phyloP scores from a whole-genome alignment of 2,329 filamentous ascomycete genomes.

The Diaporthe vexans region DNA sequence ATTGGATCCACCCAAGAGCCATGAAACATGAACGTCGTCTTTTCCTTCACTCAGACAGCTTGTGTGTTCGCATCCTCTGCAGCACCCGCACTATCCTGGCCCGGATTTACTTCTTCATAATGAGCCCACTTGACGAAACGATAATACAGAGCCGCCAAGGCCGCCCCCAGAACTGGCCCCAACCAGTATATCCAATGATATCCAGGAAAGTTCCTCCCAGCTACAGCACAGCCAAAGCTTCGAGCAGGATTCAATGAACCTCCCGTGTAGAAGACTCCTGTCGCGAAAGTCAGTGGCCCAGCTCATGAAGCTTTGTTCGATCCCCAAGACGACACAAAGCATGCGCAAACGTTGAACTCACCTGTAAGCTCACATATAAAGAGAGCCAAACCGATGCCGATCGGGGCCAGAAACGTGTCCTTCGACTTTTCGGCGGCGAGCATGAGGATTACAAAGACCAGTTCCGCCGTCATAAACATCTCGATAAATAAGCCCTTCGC shows the following conservation, averaged over 20 bases:
- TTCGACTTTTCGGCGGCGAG: conserved; percentile 8
- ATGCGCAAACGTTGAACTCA: neutral
- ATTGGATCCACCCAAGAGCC: neutral
- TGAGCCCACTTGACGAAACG: conserved; percentile 18
- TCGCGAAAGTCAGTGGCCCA: neutral
- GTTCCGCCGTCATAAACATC: conserved; percentile 16
- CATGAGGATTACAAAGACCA: conserved; percentile 12
- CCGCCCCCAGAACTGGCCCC: neutral
- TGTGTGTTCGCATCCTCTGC: neutral
- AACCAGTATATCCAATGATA: conserved; percentile 27
- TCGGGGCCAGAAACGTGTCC: neutral
- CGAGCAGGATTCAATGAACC: conserved; percentile 13
- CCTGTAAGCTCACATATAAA: conserved; percentile 5
- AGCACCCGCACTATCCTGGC: neutral
- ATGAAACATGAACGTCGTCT: neutral
- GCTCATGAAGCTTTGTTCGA: neutral
- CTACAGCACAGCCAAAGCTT: conserved; percentile 14
- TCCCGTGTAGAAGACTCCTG: conserved; percentile 6
- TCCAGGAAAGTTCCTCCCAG: neutral
- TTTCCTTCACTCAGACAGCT: neutral
- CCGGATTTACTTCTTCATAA: conserved; percentile 14
- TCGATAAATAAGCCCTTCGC: conserved; percentile 8
- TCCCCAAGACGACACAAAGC: neutral
- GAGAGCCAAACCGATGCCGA: conserved; percentile 1
- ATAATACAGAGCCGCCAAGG: neutral